Evolutionary conservation across 2,329 filamentous ascomycete species (phyloP).

Genomic region (Ascochyta fabae): DNA sequence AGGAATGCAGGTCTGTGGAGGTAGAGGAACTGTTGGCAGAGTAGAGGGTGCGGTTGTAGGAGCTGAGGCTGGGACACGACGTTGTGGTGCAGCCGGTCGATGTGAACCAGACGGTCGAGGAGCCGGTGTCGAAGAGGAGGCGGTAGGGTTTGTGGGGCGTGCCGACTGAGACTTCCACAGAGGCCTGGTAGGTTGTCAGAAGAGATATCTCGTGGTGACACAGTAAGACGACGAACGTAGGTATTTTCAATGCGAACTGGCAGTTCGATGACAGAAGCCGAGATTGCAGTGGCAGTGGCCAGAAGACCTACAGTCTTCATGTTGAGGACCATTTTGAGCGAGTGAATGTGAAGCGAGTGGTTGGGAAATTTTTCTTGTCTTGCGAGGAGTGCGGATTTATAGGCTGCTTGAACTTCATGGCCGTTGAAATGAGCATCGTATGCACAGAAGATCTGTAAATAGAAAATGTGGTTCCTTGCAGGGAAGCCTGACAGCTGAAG

Average conservation of each 20-base stretch:
- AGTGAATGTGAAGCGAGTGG: not conserved
- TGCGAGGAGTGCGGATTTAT: not conserved
- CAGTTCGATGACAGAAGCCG: slow-evolving; percentile 23
- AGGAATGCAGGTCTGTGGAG: slow-evolving; percentile 12
- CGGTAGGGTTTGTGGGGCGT: slow-evolving; percentile 23
- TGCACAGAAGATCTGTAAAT: slow-evolving; percentile 7
- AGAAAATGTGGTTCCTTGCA: slow-evolving; percentile 11
- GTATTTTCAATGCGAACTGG: slow-evolving; percentile 16
- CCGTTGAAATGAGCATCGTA: slow-evolving; percentile 9
- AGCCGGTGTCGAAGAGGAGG: slow-evolving; percentile 28
- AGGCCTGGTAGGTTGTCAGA: not conserved
- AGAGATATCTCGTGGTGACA: no score
- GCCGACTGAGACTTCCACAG: slow-evolving; percentile 13
- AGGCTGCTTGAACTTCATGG: slow-evolving; percentile 1
- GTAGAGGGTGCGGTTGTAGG: slow-evolving; percentile 21
- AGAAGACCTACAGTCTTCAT: slow-evolving; percentile 4
- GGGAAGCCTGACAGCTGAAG: not conserved
- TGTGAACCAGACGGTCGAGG: slow-evolving; percentile 20
- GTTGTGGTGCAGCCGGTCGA: slow-evolving; percentile 21
- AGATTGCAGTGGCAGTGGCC: slow-evolving; percentile 4
- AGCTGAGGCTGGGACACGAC: slow-evolving; percentile 17
- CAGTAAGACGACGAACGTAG: slow-evolving; percentile 5
- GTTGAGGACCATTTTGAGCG: not conserved
- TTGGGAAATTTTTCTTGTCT: not conserved
- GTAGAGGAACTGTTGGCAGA: slow-evolving; percentile 20